Percentiles rank a stretch among this genome's conserved stretches.
Conservation (phyloP, 176 grass and related monocot species). For the Olyra latifolia region DNA sequence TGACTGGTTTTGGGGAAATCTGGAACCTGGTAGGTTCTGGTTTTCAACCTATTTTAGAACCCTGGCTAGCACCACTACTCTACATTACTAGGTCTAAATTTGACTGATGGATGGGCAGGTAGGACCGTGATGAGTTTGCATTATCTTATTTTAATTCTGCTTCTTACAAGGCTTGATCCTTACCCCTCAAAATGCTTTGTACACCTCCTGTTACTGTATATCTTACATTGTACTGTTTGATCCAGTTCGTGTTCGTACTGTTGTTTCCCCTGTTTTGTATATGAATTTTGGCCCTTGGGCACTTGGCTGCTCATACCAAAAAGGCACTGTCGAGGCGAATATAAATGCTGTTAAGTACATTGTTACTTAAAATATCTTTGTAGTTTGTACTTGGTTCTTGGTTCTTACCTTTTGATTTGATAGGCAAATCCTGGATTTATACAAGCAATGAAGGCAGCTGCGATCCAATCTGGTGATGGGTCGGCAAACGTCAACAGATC, state of each 20-base stretch:
- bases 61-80: neutral
- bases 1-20: too few relatives aligned
- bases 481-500: constrained; percentile 45
- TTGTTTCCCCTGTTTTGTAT: neutral
- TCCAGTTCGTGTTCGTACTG: neutral
- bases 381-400: neutral
- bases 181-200: neutral
- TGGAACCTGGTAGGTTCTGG: too few relatives aligned
- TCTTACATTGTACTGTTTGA: neutral
- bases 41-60: neutral
- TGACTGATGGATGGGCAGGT: neutral
- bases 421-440: constrained; percentile 78
- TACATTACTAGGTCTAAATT: neutral
- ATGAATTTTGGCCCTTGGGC: neutral
- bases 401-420: constrained; percentile 15
- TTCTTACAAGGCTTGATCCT: neutral
- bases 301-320: neutral
- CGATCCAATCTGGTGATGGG: constrained; percentile 49
- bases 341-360: neutral
- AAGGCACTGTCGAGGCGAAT: neutral
- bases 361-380: neutral
- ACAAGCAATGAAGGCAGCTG: constrained; percentile 81
- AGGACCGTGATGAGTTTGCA: neutral
- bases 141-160: neutral
- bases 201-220: neutral